Evolutionary conservation across 352 stramenopile species (phyloP).

Genomic region (Globisporangium paroecandrum): DNA sequence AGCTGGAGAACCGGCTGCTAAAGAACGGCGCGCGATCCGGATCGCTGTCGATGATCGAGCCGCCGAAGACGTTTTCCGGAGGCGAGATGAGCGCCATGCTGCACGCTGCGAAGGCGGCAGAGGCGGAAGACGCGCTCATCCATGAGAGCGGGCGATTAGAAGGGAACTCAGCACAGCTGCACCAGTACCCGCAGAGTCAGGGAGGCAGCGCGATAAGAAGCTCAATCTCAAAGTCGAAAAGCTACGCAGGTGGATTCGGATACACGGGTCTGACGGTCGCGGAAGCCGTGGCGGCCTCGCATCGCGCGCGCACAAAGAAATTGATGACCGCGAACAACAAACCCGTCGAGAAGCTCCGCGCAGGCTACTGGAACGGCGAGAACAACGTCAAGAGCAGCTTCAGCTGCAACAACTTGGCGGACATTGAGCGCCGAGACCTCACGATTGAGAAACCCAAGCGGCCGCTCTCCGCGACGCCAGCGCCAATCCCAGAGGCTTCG

Average conservation of each 20-base stretch:
- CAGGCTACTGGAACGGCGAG: slow-evolving; percentile 66
- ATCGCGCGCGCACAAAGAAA: slow-evolving; percentile 51
- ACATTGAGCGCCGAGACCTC: slow-evolving; percentile 53
- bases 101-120: slow-evolving; percentile 9
- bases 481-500: not conserved
- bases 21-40: slow-evolving; percentile 25
- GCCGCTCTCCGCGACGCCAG: not conserved
- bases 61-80: slow-evolving; percentile 35
- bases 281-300: slow-evolving; percentile 59
- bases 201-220: slow-evolving; percentile 4
- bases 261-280: slow-evolving; percentile 55
- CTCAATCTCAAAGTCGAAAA: slow-evolving; percentile 57
- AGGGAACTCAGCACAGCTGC: not conserved
- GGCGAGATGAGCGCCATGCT: slow-evolving; percentile 29
- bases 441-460: slow-evolving; percentile 32
- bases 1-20: slow-evolving; percentile 58
- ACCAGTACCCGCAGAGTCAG: slow-evolving; percentile 6
- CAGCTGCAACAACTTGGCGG: slow-evolving; percentile 75
- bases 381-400: slow-evolving; percentile 80
- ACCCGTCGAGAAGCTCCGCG: slow-evolving; percentile 41
- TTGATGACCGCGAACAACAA: slow-evolving; percentile 26
- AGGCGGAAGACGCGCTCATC: slow-evolving; percentile 16
- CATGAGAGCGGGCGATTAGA: not conserved
- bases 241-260: slow-evolving; percentile 51
- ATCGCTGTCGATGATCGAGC: slow-evolving; percentile 18